Base-by-base conservation (phyloP, 169 alveolate genomes). In the Eimeria acervulina region DNA sequence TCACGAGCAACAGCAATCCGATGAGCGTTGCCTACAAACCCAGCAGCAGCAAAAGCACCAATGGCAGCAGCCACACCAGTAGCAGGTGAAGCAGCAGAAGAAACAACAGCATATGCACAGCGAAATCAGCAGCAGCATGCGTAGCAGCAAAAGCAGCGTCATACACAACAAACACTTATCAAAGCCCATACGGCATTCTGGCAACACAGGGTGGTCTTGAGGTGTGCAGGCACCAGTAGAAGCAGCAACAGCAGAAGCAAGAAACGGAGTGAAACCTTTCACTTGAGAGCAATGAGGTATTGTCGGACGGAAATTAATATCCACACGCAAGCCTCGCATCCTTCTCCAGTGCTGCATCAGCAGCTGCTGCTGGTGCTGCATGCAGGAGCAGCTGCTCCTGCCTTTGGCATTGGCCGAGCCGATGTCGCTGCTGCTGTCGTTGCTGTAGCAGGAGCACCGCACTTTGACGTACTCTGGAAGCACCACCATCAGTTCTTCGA, bases 281-380 rank as follows among this genome's bases (percentile, higher is more conserved):
- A 96, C 98, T 96, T 97, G 99, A 8, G 98, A 96, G 96, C 99
- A 99, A 95, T 99, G 99, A 59, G 99, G 99, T 80, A 99, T 99
- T 36, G 99, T 99, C 6, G 99, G 99, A 0, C 99, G 98, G 97
- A 98, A 99, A 88, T 94, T 95, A 0, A 99, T 99, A 1, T 97
- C 97, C 38, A 99, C 96, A 23, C 63, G 83, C 68, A 63, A 36
- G 10, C n/a, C 44, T 40, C 66, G 2, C 68, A 10, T 33, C 66
- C 40, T 59, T 19, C 63, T 17, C 94, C 94, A 63, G 47, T 87
- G 94, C 84, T 40, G 83, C 44, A 40, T 83, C 26, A 36, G 51
- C 83, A 55, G 59, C 76, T 28, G 93, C 55, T 84, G 59, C 72
- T 4, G 78, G 59, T 87, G 94, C 94, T 38, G 84, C 94, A 38